Conservation (phyloP, 208 protist genomes). For the Trypanosoma brucei region DNA sequence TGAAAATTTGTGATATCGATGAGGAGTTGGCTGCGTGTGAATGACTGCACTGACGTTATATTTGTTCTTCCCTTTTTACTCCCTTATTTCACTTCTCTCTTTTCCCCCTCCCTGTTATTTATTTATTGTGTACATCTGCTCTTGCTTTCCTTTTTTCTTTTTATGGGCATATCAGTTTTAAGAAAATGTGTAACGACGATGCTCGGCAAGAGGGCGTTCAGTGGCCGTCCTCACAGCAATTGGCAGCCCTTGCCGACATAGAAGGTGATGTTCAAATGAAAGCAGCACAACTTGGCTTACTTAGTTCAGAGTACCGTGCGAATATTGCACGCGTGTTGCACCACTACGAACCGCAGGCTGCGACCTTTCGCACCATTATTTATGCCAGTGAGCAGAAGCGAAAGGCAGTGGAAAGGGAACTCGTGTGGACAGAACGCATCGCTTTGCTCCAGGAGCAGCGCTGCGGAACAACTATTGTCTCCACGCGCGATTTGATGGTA, state of each 20-base stretch:
- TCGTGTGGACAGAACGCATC: slow-evolving; percentile 62
- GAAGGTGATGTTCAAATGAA: slow-evolving; percentile 60
- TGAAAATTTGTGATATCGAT: too few relatives aligned
- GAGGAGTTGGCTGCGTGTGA: too few relatives aligned
- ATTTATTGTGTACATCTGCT: slow-evolving; percentile 7
- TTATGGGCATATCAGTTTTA: slow-evolving; percentile 1
- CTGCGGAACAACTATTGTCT: slow-evolving; percentile 26
- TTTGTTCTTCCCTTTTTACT: not conserved
- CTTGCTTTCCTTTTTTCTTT: not conserved
- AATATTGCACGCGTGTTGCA: slow-evolving; percentile 48
- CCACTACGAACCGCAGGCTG: slow-evolving; percentile 57
- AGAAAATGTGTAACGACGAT: not conserved
- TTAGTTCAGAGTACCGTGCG: slow-evolving; percentile 63
- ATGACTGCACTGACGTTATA: too few relatives aligned
- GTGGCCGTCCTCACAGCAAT: slow-evolving; percentile 27
- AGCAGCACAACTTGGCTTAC: slow-evolving; percentile 51
- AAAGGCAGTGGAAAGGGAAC: slow-evolving; percentile 36
- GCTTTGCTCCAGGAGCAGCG: slow-evolving; percentile 52
- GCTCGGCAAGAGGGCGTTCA: slow-evolving; percentile 12
- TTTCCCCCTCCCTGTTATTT: slow-evolving; percentile 9
- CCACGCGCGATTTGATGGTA: slow-evolving; percentile 33
- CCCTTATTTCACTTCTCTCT: not conserved
- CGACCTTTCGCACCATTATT: slow-evolving; percentile 38
- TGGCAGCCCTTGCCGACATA: slow-evolving; percentile 30
- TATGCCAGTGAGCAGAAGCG: slow-evolving; percentile 33